Evolutionary conservation across 2,329 filamentous ascomycete species (phyloP).

Genomic region (Calonectria crousiana): DNA sequence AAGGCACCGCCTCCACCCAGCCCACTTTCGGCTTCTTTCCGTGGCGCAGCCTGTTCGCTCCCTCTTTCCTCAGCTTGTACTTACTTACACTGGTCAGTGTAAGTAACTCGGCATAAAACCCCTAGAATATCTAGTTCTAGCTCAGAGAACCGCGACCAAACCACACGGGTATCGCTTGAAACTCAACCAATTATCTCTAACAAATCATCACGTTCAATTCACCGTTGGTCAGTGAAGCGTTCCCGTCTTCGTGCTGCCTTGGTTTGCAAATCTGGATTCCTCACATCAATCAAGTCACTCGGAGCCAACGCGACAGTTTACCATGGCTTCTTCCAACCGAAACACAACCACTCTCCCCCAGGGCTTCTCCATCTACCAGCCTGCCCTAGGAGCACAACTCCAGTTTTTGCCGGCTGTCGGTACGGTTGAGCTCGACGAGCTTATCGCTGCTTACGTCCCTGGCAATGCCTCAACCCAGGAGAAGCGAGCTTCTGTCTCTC

Average conservation of each 20-base stretch:
- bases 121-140: not conserved
- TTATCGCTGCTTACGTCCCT: slow-evolving; percentile 70
- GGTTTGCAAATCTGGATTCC: slow-evolving; percentile 10
- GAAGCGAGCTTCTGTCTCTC: slow-evolving; percentile 68
- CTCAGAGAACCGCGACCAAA: not conserved
- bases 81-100: slow-evolving; percentile 22
- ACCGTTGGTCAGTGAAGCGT: not conserved
- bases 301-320: slow-evolving; percentile 23
- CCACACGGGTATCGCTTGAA: not conserved
- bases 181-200: not conserved
- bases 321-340: slow-evolving; percentile 44
- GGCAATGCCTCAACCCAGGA: slow-evolving; percentile 66
- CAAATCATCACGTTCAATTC: not conserved
- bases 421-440: slow-evolving; percentile 69
- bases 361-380: slow-evolving; percentile 73
- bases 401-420: slow-evolving; percentile 77
- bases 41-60: slow-evolving; percentile 20
- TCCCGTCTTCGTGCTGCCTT: not conserved
- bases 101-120: not conserved
- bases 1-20: slow-evolving; percentile 13
- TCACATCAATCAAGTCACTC: slow-evolving; percentile 19
- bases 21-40: slow-evolving; percentile 4
- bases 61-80: not conserved
- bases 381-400: slow-evolving; percentile 66
- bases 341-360: slow-evolving; percentile 47